Evolutionary conservation across 257 asterid species (phyloP).

Genomic region (Fraxinus americana): DNA sequence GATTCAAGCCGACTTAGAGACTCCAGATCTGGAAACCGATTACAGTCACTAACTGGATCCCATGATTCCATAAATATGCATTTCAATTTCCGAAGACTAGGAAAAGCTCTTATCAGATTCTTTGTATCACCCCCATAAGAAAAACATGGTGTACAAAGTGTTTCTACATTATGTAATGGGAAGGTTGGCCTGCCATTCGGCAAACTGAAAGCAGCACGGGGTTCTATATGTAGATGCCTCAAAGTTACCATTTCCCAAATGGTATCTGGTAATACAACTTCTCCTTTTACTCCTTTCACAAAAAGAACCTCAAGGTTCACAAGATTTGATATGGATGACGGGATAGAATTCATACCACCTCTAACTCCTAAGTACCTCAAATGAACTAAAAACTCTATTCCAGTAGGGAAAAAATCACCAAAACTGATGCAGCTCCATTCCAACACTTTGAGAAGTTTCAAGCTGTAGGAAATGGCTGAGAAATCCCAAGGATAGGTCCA

Average conservation of each 20-base stretch:
- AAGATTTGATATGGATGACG: slow-evolving; percentile 6
- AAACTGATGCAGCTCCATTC: neutral
- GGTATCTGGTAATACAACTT: slow-evolving; percentile 6
- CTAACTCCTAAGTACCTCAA: slow-evolving; percentile 21
- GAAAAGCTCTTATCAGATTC: neutral
- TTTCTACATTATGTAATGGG: slow-evolving; percentile 5
- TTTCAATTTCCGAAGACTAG: slow-evolving; percentile 12
- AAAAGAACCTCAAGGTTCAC: slow-evolving; percentile 16
- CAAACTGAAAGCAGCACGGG: neutral
- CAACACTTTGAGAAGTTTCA: slow-evolving; percentile 12
- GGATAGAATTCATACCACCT: neutral
- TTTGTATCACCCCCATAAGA: neutral
- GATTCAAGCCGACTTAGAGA: slow-evolving; percentile 4
- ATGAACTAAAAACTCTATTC: neutral
- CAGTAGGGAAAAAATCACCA: neutral
- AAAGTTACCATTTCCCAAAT: slow-evolving; percentile 17
- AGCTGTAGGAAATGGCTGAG: slow-evolving; percentile 11
- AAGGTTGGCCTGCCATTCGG: neutral
- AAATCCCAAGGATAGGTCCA: neutral
- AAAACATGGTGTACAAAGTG: neutral
- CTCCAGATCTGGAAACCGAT: neutral
- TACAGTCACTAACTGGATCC: neutral
- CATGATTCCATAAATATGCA: neutral
- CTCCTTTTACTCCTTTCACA: slow-evolving; percentile 9
- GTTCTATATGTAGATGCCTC: slow-evolving; percentile 20